A percentile compares a stretch with the other conserved stretches of the same genome.
These are phyloP conservation scores for Neckera pumila DNA, from an alignment of 225 moss, liverwort and hornwort genomes.

Conservation along the genomic window DNA sequence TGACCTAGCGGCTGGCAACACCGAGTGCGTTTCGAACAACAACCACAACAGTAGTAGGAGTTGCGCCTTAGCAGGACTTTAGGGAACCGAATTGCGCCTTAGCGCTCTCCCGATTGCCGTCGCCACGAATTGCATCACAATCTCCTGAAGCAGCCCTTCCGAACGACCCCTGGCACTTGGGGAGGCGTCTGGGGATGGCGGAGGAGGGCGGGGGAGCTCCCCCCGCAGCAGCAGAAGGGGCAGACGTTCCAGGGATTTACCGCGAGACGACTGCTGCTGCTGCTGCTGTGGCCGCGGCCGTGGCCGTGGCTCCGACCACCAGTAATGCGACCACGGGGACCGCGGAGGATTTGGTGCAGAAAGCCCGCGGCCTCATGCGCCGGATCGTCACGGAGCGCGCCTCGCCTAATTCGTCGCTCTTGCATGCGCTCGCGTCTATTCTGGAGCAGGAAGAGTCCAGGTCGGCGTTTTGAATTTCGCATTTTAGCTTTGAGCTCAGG, in stretches of 20 bases:
- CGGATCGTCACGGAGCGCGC: constrained; percentile 65
- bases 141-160: neutral
- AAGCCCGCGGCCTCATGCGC: constrained; percentile 70
- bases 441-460: constrained; percentile 89
- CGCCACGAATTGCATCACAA: neutral
- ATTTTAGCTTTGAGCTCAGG: neutral
- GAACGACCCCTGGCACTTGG: neutral
- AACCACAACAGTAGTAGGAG: neutral
- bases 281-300: neutral
- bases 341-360: constrained; percentile 77
- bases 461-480: constrained; percentile 18
- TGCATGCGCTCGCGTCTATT: constrained; percentile 69
- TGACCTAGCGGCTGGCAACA: constrained; percentile 11
- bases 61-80: neutral
- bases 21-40: neutral
- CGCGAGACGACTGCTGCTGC: neutral
- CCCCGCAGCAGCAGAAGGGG: neutral
- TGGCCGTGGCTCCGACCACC: constrained; percentile 2
- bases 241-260: neutral
- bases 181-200: constrained; percentile 1
- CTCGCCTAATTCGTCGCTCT: constrained; percentile 55
- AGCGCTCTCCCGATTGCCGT: neutral
- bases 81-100: neutral
- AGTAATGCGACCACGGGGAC: constrained; percentile 32
- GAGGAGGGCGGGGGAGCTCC: constrained; percentile 26